Evolutionary conservation across 306 rosid species (phyloP), one percentile per base, ranked within the genome.

Genomic region (Rosa multiflora): DNA sequence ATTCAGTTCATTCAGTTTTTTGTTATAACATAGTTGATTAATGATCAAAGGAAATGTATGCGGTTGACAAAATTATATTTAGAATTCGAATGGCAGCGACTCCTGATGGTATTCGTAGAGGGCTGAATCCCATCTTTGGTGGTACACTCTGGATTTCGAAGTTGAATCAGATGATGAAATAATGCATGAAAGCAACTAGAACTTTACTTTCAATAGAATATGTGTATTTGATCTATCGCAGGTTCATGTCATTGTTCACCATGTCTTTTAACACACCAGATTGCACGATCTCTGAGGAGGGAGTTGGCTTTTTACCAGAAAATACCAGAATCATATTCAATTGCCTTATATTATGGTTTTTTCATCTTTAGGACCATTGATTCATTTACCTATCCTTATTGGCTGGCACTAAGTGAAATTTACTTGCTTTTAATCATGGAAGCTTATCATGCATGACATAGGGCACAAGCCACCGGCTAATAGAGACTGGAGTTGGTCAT

Each of bases 21-120:
- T 82, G 59, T 63, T 76, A 62, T 76, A 83, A 81, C 80, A 83
- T 74, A 58, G 40, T 78, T 82, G 46, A 76, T 66, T 56, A 44
- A 56, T 55, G 79, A 17, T 42, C 71, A 46, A 70, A 51, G 67
- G 51, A 78, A 67, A 67, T 73, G 70, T 48, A 70, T 73, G 82
- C 82, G 75, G 76, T 53, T 83, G 71, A 10, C 32, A 10, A 59
- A 21, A 59, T 66, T 17, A 37, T 66, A 3, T 66, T 15, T 37
- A 64, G 11, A 37, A 32, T 14, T 62, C 18, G 8, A 26, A 61
- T 4, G 66, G 35, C 0, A 55, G 21, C 0, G 15, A 48, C 15
- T 48, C 56, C 18, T 52, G n/a, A 52, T 5, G 58, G 17, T 13
- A 48, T 3, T 48, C 4, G 5, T 12, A 17, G 21, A 12, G 12